Percentiles rank a stretch among this genome's conserved stretches.
phyloP scores from a whole-genome alignment of 306 rosid species.

The Mimosa bimucronata region DNA sequence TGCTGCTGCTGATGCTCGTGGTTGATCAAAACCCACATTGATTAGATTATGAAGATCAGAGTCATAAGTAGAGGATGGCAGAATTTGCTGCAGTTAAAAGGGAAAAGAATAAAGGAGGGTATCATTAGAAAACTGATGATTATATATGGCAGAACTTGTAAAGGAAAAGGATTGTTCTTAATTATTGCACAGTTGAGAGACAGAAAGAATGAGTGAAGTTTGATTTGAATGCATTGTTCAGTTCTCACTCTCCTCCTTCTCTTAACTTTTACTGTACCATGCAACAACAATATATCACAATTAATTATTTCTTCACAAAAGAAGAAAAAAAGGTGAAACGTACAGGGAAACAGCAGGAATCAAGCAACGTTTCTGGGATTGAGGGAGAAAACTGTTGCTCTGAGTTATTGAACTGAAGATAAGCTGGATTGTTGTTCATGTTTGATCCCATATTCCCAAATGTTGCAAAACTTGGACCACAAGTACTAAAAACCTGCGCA shows the following conservation, averaged over 20 bases:
- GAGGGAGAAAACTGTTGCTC: constrained; percentile 53
- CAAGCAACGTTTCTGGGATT: constrained; percentile 65
- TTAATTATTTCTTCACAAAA: neutral
- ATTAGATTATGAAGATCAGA: constrained; percentile 57
- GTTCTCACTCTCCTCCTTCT: neutral
- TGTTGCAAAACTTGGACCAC: constrained; percentile 52
- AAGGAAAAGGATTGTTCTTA: neutral
- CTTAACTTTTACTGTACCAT: neutral
- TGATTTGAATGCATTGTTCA: neutral
- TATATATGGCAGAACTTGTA: neutral
- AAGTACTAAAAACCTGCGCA: constrained; percentile 62
- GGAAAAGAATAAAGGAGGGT: neutral
- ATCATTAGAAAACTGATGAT: constrained; percentile 25
- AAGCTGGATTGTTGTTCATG: constrained; percentile 49
- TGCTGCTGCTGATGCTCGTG: constrained; percentile 26
- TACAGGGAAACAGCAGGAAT: constrained; percentile 65
- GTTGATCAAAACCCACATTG: constrained; percentile 57
- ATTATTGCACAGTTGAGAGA: neutral
- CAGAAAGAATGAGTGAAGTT: neutral
- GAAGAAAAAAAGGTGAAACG: constrained; percentile 14
- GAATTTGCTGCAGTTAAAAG: constrained; percentile 49
- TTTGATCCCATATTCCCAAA: constrained; percentile 57
- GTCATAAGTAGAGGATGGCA: constrained; percentile 64
- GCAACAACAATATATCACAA: neutral
- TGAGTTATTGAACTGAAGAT: constrained; percentile 55